A percentile compares a stretch with the other conserved stretches of the same genome.
Conservation (phyloP, 371 early-diverging fungal species). For the Lichtheimia ramosa region DNA sequence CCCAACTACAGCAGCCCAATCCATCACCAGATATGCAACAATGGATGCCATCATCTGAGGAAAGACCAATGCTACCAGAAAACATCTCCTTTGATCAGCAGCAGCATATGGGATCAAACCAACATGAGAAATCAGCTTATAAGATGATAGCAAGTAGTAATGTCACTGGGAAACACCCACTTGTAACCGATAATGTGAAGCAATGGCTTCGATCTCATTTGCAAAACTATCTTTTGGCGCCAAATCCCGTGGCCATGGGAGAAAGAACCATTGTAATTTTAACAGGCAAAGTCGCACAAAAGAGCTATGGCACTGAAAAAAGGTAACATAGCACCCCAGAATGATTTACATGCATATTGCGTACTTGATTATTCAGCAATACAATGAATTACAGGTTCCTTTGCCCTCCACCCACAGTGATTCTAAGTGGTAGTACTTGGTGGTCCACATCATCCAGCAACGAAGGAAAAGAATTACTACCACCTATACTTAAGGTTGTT, state of each 20-base stretch:
- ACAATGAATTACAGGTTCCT: conserved; percentile 43
- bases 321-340: conserved; percentile 23
- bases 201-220: conserved; percentile 20
- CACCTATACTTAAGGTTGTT: conserved; percentile 28
- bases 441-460: conserved; percentile 24
- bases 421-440: conserved; percentile 63
- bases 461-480: not conserved
- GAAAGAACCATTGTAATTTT: conserved; percentile 66
- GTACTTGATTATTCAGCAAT: not conserved
- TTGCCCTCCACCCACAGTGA: conserved; percentile 71
- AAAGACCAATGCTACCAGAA: no score
- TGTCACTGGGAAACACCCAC: no score
- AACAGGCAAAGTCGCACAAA: conserved; percentile 76
- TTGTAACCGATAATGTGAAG: no score
- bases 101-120: no score
- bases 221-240: conserved; percentile 39
- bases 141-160: no score
- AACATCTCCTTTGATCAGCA: no score
- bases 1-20: no score
- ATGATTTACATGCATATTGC: not conserved
- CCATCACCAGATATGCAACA: no score
- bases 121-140: no score
- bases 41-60: no score
- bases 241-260: conserved; percentile 42
- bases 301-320: conserved; percentile 77